Conservation (phyloP, 1,284 basidiomycete genomes). For the Papiliotrema terrestris region DNA sequence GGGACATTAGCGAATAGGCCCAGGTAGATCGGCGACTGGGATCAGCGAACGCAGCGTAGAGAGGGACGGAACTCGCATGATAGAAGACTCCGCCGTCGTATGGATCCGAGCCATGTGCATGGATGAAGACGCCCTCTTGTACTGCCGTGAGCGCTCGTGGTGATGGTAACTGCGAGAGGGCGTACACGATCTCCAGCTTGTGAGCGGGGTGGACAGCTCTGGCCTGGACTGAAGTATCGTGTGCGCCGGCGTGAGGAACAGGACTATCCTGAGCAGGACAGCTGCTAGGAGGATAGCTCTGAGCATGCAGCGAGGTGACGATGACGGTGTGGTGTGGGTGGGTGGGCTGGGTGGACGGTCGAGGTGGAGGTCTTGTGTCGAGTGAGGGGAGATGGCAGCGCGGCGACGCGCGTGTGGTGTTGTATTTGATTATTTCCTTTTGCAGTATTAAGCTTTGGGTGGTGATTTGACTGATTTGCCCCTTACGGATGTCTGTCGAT, state of each 20-base stretch:
- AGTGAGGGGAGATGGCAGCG: too few relatives aligned
- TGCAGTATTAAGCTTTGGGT: too few relatives aligned
- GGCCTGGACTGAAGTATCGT: constrained; percentile 52
- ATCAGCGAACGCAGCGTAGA: not conserved
- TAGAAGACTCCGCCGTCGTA: constrained; percentile 79
- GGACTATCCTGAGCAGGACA: not conserved
- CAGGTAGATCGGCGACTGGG: constrained; percentile 76
- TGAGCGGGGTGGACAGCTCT: constrained; percentile 76
- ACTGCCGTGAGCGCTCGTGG: constrained; percentile 54
- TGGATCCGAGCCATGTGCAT: constrained; percentile 67
- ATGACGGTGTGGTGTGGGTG: too few relatives aligned
- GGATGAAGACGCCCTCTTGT: constrained; percentile 78
- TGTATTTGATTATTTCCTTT: too few relatives aligned
- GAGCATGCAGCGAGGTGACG: too few relatives aligned
- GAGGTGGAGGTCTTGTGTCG: too few relatives aligned
- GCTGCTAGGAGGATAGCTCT: too few relatives aligned
- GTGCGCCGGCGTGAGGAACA: not conserved
- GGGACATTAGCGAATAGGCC: constrained; percentile 62
- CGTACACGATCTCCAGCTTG: constrained; percentile 57
- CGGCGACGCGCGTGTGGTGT: too few relatives aligned
- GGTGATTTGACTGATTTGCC: too few relatives aligned
- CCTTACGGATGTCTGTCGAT: too few relatives aligned
- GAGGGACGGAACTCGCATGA: constrained; percentile 58
- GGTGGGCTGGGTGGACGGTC: not conserved
- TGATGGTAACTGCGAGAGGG: not conserved